phyloP scores from a whole-genome alignment of 371 early-diverging fungal genomes.

The Mucor velutinosus region DNA sequence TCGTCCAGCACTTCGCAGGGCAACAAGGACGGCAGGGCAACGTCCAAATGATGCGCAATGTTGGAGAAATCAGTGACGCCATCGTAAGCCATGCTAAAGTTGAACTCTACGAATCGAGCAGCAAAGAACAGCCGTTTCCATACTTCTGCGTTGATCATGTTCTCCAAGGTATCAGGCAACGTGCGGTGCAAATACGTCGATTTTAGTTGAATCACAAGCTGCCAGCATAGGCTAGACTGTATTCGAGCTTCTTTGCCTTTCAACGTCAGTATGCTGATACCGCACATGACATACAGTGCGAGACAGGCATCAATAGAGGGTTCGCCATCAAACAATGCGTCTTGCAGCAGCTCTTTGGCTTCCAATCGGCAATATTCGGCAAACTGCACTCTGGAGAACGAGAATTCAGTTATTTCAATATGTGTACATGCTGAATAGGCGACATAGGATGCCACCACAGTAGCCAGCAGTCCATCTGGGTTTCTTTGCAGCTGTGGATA shows the following conservation, averaged over 20 bases:
- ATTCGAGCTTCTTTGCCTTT: constrained; percentile 29
- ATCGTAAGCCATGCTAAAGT: constrained; percentile 26
- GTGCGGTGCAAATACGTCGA: background rate
- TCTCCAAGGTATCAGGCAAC: background rate
- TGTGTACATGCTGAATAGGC: constrained; percentile 28
- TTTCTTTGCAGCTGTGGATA: constrained; percentile 13
- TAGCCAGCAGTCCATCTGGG: constrained; percentile 24
- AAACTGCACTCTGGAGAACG: constrained; percentile 17
- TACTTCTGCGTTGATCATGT: constrained; percentile 27
- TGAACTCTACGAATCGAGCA: constrained; percentile 30
- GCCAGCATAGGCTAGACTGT: constrained; percentile 36
- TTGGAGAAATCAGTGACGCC: constrained; percentile 15
- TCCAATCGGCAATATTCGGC: constrained; percentile 17
- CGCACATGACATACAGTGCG: constrained; percentile 20
- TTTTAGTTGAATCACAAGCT: constrained; percentile 29
- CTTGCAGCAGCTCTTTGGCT: constrained; percentile 24
- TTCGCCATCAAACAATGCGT: constrained; percentile 27
- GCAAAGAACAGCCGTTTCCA: constrained; percentile 36
- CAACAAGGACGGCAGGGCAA: constrained; percentile 27
- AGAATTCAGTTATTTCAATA: constrained; percentile 8
- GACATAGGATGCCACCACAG: constrained; percentile 20
- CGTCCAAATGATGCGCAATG: constrained; percentile 15
- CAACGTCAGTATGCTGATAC: constrained; percentile 7
- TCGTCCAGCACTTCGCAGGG: constrained; percentile 22
- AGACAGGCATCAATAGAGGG: constrained; percentile 24